Percentiles rank a stretch among this genome's conserved stretches.
Evolutionary conservation across 2,329 filamentous ascomycete species (phyloP).

Genomic region (Cladosporium sp.): DNA sequence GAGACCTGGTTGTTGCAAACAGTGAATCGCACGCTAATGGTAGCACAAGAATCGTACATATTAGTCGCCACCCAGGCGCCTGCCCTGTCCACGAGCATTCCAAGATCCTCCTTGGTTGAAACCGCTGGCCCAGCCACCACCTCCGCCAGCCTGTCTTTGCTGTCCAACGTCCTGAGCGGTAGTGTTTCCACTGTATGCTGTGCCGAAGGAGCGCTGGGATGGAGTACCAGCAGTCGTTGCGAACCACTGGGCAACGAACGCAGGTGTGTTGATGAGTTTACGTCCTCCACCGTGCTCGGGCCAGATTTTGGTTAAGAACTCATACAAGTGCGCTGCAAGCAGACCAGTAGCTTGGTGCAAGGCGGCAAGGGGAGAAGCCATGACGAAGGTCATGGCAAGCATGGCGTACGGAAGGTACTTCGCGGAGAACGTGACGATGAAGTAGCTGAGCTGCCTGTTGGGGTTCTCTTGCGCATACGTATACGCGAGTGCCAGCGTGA

Average conservation of each 20-base stretch:
- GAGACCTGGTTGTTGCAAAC: background rate
- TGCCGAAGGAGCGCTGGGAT: conserved; percentile 57
- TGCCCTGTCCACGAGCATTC: conserved; percentile 9
- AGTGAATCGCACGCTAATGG: background rate
- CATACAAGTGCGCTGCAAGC: conserved; percentile 80
- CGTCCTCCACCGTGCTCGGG: conserved; percentile 81
- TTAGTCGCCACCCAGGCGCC: conserved; percentile 10
- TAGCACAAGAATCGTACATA: background rate
- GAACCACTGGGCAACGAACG: conserved; percentile 65
- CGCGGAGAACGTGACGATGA: conserved; percentile 77
- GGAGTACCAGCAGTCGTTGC: conserved; percentile 39
- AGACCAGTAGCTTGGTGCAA: conserved; percentile 71
- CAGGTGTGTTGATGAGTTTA: conserved; percentile 71
- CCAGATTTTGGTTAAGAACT: conserved; percentile 84
- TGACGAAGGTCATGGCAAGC: conserved; percentile 68
- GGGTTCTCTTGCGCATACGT: conserved; percentile 83
- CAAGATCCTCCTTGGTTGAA: conserved; percentile 19
- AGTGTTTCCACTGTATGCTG: conserved; percentile 48
- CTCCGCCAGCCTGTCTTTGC: conserved; percentile 25
- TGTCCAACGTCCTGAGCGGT: conserved; percentile 30
- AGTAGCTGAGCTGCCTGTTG: conserved; percentile 69
- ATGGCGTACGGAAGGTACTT: conserved; percentile 78
- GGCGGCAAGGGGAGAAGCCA: conserved; percentile 55
- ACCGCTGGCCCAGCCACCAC: conserved; percentile 29
- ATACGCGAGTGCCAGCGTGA: conserved; percentile 77